Percentiles rank a stretch among this genome's conserved stretches.
phyloP scores from a whole-genome alignment of 306 rosid genomes.

The Dicorynia guianensis region DNA sequence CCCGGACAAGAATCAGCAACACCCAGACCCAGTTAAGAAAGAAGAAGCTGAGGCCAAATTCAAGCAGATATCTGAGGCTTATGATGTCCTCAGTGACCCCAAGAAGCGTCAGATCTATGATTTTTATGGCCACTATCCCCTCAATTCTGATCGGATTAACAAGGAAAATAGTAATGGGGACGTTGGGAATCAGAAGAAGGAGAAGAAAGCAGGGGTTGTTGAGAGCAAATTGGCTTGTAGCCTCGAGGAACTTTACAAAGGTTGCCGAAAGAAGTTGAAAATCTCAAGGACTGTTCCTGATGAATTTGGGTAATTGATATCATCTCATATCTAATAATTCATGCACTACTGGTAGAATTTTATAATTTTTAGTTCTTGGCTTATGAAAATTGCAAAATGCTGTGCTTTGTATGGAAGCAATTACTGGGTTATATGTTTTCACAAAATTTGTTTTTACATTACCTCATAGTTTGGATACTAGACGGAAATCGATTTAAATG shows the following conservation, averaged over 20 bases:
- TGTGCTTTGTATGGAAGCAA: too few relatives aligned
- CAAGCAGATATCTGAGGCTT: conserved; percentile 45
- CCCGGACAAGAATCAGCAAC: conserved; percentile 39
- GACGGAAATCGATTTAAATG: too few relatives aligned
- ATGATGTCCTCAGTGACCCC: conserved; percentile 38
- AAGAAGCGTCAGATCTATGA: conserved; percentile 48
- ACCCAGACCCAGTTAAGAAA: conserved; percentile 14
- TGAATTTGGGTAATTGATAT: conserved; percentile 53
- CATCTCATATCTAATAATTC: too few relatives aligned
- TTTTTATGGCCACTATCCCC: conserved; percentile 24
- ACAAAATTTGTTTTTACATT: too few relatives aligned
- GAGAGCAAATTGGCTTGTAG: conserved; percentile 65
- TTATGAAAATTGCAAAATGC: too few relatives aligned
- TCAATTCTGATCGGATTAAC: not conserved
- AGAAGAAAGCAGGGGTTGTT: not conserved
- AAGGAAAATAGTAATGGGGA: conserved; percentile 13
- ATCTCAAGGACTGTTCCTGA: conserved; percentile 62
- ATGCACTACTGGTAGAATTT: not conserved
- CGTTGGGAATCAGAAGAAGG: conserved; percentile 32
- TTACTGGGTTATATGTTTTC: too few relatives aligned
- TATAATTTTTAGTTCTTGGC: not conserved
- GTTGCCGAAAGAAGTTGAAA: conserved; percentile 60
- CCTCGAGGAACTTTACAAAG: conserved; percentile 75
- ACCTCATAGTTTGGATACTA: too few relatives aligned
- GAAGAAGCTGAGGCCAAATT: conserved; percentile 46